Conservation (phyloP, 1,284 basidiomycete species). For the Cronartium quercuum region DNA sequence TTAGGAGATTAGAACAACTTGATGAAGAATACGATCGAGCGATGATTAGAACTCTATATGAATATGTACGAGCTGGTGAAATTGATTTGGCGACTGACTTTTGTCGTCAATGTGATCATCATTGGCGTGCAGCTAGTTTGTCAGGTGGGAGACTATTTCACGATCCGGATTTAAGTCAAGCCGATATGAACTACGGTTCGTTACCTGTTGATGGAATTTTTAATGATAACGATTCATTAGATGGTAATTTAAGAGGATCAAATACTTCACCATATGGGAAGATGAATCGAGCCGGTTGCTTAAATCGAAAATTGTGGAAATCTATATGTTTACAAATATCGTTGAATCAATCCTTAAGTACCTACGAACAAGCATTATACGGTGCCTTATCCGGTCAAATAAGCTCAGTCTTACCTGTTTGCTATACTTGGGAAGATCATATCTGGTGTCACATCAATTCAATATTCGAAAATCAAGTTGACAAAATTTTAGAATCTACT, state of each 20-base stretch:
- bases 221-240: conserved; percentile 48
- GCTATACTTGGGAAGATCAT: conserved; percentile 86
- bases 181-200: conserved; percentile 51
- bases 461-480: conserved; percentile 73
- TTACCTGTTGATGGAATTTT: conserved; percentile 25
- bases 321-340: conserved; percentile 70
- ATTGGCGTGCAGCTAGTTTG: conserved; percentile 83
- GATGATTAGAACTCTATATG: conserved; percentile 66
- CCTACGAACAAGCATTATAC: conserved; percentile 74
- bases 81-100: conserved; percentile 75
- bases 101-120: conserved; percentile 74
- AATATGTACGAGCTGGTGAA: conserved; percentile 70
- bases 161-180: conserved; percentile 58
- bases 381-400: conserved; percentile 82
- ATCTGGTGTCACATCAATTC: conserved; percentile 86
- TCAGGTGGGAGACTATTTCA: conserved; percentile 69
- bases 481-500: conserved; percentile 50
- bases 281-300: conserved; percentile 35
- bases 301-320: conserved; percentile 72
- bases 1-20: conserved; percentile 15
- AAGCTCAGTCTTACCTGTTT: conserved; percentile 65
- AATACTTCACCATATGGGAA: neutral
- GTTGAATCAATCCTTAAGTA: conserved; percentile 61
- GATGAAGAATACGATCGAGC: conserved; percentile 68
- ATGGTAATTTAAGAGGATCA: conserved; percentile 52